Evolutionary conservation across 345 rosid genomes (phyloP).

Genomic region (Aethionema arabicum): DNA sequence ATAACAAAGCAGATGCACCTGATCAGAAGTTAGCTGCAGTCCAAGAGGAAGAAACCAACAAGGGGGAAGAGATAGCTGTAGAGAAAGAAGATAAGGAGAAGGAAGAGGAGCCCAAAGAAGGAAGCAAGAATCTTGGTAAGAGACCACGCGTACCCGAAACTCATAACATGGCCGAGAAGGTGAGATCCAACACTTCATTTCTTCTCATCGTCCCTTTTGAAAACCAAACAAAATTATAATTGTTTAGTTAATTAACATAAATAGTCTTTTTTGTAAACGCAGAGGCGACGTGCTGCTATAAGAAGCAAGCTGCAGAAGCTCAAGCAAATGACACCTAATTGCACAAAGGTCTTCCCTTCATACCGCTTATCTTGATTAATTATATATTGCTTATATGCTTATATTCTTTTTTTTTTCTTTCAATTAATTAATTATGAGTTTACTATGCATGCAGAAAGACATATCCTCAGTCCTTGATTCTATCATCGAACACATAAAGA

Average conservation of each 20-base stretch:
- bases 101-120: background rate
- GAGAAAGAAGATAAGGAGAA: background rate
- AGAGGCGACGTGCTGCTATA: slow-evolving; percentile 26
- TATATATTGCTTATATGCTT: too few species aligned
- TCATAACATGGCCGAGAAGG: slow-evolving; percentile 7
- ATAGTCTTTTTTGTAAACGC: background rate
- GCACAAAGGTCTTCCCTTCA: slow-evolving; percentile 6
- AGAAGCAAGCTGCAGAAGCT: background rate
- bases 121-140: slow-evolving; percentile 18
- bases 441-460: slow-evolving; percentile 11
- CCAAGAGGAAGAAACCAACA: too few species aligned
- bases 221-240: too few species aligned
- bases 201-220: too few species aligned
- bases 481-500: background rate
- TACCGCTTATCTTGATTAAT: background rate
- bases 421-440: too few species aligned
- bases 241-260: too few species aligned
- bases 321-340: slow-evolving; percentile 11
- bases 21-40: too few species aligned
- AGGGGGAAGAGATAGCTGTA: too few species aligned
- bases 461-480: slow-evolving; percentile 6
- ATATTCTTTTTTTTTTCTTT: background rate
- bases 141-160: slow-evolving; percentile 17
- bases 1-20: too few species aligned
- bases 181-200: background rate